Percentiles rank a stretch among this genome's conserved stretches.
These are phyloP conservation scores for Wickerhamomyces queroliae DNA, from an alignment of 805 yeast species.

Conservation along the genomic window DNA sequence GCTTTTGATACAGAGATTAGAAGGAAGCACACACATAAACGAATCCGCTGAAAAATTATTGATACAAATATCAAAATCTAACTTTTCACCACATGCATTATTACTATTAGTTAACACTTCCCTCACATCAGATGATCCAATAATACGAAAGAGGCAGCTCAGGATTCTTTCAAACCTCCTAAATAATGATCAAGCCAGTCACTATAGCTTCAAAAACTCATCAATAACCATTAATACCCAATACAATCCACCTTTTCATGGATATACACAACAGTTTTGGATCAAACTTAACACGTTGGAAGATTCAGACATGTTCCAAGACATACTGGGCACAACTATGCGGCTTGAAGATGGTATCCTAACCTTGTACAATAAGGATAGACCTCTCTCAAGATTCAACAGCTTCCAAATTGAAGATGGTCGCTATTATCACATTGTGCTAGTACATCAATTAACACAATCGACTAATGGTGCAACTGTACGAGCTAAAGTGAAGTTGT, in stretches of 20 bases:
- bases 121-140: too few species aligned
- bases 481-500: slow-evolving; percentile 13
- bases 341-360: slow-evolving; percentile 22
- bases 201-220: slow-evolving; percentile 24
- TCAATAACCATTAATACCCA: slow-evolving; percentile 13
- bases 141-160: slow-evolving; percentile 3
- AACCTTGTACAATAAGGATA: slow-evolving; percentile 17
- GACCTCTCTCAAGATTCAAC: slow-evolving; percentile 10
- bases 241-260: neutral
- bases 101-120: neutral
- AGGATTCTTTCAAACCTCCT: slow-evolving; percentile 6
- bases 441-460: slow-evolving; percentile 10
- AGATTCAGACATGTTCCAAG: neutral
- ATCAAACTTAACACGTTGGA: slow-evolving; percentile 18
- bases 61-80: neutral
- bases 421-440: slow-evolving; percentile 15
- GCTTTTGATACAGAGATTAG: too few species aligned
- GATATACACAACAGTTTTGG: slow-evolving; percentile 24
- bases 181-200: slow-evolving; percentile 12
- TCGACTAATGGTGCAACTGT: slow-evolving; percentile 3
- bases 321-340: neutral
- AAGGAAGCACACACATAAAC: too few species aligned
- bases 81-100: neutral
- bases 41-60: neutral
- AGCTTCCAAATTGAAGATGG: slow-evolving; percentile 11